Percentiles rank a stretch among this genome's conserved stretches.
These are phyloP conservation scores for Stellera chamaejasme DNA, from an alignment of 345 rosid species.

Conservation along the genomic window DNA sequence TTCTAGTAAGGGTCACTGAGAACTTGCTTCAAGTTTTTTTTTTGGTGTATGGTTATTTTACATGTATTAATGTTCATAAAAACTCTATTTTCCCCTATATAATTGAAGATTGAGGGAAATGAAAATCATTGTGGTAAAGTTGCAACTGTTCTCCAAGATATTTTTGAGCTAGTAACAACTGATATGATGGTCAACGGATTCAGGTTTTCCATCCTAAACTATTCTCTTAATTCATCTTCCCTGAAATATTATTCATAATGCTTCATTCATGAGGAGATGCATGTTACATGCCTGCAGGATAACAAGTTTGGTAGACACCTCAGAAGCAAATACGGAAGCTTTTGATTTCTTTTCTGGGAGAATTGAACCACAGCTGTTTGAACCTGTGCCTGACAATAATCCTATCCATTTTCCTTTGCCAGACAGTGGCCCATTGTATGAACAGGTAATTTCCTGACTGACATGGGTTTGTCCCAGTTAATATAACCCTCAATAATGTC, in stretches of 20 bases:
- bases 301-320: slow-evolving; percentile 34
- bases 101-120: slow-evolving; percentile 49
- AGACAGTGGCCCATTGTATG: slow-evolving; percentile 49
- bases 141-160: slow-evolving; percentile 83
- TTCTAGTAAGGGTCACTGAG: slow-evolving; percentile 49
- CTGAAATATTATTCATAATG: slow-evolving; percentile 8
- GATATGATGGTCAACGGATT: slow-evolving; percentile 76
- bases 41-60: too few species aligned
- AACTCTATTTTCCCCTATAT: slow-evolving; percentile 15
- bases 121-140: slow-evolving; percentile 43
- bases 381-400: slow-evolving; percentile 32
- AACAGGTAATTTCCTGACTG: slow-evolving; percentile 42
- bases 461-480: too few species aligned
- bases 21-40: too few species aligned
- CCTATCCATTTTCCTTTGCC: slow-evolving; percentile 82
- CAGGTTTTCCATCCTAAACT: slow-evolving; percentile 40
- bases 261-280: slow-evolving; percentile 8
- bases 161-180: slow-evolving; percentile 75
- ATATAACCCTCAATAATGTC: too few species aligned
- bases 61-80: too few species aligned
- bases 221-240: slow-evolving; percentile 5
- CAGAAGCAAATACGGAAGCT: slow-evolving; percentile 28
- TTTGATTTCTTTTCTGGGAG: slow-evolving; percentile 30
- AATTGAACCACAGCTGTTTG: slow-evolving; percentile 68
- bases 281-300: slow-evolving; percentile 31